Percentiles rank a stretch among this genome's conserved stretches.
Conservation (phyloP, 805 yeast species). For the Lachancea sp. region DNA sequence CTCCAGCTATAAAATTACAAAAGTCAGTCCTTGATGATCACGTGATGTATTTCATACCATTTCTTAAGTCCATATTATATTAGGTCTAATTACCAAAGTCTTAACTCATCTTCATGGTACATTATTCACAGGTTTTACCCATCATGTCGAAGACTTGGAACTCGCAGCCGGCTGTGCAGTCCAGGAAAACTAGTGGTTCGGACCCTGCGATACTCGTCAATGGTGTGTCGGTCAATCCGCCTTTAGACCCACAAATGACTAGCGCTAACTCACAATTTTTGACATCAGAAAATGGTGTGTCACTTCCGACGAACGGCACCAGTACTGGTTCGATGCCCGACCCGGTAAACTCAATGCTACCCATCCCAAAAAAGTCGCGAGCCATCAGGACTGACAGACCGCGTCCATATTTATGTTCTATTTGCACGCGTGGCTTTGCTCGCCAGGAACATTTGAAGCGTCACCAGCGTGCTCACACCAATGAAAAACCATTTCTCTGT, state of each 20-base stretch:
- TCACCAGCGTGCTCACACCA: slow-evolving; percentile 90
- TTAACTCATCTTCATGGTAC: too few species aligned
- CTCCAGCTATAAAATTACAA: too few species aligned
- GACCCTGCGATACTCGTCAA: background rate
- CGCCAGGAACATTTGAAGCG: slow-evolving; percentile 89
- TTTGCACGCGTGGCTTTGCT: slow-evolving; percentile 94
- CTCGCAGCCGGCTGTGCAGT: slow-evolving; percentile 7
- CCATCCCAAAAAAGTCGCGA: slow-evolving; percentile 81
- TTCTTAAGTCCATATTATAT: too few species aligned
- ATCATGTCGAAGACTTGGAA: background rate
- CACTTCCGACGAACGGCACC: background rate
- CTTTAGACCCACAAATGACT: background rate
- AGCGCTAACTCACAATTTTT: background rate
- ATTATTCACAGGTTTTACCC: background rate
- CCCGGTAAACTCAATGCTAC: slow-evolving; percentile 35
- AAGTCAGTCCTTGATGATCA: too few species aligned
- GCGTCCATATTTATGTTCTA: slow-evolving; percentile 82
- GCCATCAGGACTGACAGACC: slow-evolving; percentile 88
- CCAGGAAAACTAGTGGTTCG: background rate
- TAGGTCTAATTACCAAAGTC: too few species aligned
- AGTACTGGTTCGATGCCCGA: too few species aligned
- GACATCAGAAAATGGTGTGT: background rate
- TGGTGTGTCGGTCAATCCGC: background rate
- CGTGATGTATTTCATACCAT: too few species aligned
- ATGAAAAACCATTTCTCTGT: slow-evolving; percentile 93